Evolutionary conservation across 1,284 basidiomycete genomes (phyloP).

Genomic region (Tilletia caries): DNA sequence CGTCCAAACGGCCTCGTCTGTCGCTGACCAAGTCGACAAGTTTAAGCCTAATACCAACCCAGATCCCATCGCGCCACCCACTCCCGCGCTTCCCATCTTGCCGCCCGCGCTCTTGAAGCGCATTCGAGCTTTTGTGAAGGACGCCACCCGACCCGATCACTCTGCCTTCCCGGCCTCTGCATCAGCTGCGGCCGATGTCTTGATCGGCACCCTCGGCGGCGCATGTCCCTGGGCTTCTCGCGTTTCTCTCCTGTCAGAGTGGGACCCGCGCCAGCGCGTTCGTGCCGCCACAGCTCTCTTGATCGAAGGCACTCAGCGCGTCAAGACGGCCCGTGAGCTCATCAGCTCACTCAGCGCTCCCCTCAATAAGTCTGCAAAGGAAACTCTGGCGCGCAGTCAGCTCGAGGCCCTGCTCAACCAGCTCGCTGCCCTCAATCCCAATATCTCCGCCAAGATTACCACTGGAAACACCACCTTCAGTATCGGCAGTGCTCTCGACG

Average conservation of each 20-base stretch:
- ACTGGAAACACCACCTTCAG: constrained; percentile 28
- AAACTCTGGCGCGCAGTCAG: constrained; percentile 44
- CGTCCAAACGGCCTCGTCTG: constrained; percentile 14
- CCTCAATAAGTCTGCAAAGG: constrained; percentile 41
- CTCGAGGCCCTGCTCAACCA: constrained; percentile 45
- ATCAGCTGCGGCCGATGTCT: constrained; percentile 38
- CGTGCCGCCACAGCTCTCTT: constrained; percentile 36
- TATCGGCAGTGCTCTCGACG: constrained; percentile 17
- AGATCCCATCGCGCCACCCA: constrained; percentile 3
- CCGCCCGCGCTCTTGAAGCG: constrained; percentile 40
- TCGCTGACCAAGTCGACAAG: constrained; percentile 6
- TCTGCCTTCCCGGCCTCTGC: background rate
- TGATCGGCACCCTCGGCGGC: constrained; percentile 48
- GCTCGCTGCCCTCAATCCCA: constrained; percentile 43
- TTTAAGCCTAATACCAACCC: constrained; percentile 4
- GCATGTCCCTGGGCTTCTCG: constrained; percentile 50
- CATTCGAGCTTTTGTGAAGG: constrained; percentile 39
- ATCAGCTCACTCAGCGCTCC: constrained; percentile 39
- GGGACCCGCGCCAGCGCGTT: constrained; percentile 40
- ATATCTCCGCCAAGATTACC: constrained; percentile 40
- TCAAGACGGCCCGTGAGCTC: constrained; percentile 44
- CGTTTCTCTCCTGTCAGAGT: constrained; percentile 42
- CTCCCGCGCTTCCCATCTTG: constrained; percentile 39
- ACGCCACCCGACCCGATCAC: constrained; percentile 23
- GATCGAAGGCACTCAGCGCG: constrained; percentile 37